phyloP scores from a whole-genome alignment of 139 green algal genomes.

The Tetraselmis striata region DNA sequence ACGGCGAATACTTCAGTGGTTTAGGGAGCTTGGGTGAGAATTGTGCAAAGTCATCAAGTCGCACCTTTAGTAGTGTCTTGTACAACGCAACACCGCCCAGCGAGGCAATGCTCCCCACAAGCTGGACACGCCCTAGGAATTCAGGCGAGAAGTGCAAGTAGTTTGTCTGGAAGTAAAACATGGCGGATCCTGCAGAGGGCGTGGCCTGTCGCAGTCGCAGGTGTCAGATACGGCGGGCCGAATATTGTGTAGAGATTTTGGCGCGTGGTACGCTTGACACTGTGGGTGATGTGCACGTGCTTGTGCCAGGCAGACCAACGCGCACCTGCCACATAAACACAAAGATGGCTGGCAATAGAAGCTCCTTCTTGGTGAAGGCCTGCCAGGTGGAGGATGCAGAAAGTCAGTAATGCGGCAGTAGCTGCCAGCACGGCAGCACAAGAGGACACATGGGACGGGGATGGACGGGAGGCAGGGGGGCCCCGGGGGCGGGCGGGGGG shows the following conservation, averaged over 20 bases:
- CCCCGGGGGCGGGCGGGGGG: too few species aligned
- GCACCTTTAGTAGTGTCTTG: constrained; percentile 32
- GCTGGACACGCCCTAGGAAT: constrained; percentile 86
- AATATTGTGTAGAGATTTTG: too few species aligned
- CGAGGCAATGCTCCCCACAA: constrained; percentile 68
- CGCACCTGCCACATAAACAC: constrained; percentile 67
- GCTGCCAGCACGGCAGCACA: too few species aligned
- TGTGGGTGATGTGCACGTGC: too few species aligned
- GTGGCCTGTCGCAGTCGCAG: constrained; percentile 51
- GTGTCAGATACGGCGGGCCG: constrained; percentile 65
- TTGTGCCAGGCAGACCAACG: too few species aligned
- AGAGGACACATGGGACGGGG: too few species aligned
- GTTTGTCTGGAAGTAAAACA: constrained; percentile 81
- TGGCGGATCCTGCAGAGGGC: constrained; percentile 56
- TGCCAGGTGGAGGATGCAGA: neutral
- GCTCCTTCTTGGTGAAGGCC: constrained; percentile 36
- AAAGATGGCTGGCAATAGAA: constrained; percentile 66
- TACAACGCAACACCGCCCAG: constrained; percentile 49
- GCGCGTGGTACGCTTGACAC: too few species aligned
- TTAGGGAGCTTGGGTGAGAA: too few species aligned
- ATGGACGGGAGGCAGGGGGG: too few species aligned
- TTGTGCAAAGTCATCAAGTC: too few species aligned
- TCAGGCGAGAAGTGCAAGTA: constrained; percentile 65
- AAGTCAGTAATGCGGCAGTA: too few species aligned
- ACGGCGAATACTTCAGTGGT: too few species aligned